phyloP scores from a whole-genome alignment of 305 asterid species.

The Fraxinus platypoda region DNA sequence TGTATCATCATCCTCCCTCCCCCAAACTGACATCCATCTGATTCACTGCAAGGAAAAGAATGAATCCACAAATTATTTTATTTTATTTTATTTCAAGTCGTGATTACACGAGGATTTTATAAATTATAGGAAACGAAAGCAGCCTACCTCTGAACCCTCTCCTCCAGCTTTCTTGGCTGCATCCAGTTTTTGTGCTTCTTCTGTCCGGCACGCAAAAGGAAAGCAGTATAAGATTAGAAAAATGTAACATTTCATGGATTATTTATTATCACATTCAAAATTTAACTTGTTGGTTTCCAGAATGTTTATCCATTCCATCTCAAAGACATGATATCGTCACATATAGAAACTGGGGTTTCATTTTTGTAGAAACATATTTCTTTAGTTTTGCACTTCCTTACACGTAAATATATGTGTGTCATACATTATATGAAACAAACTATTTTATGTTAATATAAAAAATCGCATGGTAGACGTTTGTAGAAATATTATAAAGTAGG shows the following conservation, averaged over 20 bases:
- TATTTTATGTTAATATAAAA: not conserved
- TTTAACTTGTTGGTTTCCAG: not conserved
- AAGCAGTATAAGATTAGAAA: not conserved
- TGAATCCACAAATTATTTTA: not conserved
- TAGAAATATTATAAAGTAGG: not conserved
- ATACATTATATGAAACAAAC: not conserved
- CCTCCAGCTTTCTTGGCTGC: constrained; percentile 54
- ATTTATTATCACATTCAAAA: not conserved
- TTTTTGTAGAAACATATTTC: not conserved
- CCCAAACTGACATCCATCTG: constrained; percentile 25
- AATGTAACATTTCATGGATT: not conserved
- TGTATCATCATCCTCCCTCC: constrained; percentile 27
- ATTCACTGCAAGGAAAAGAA: constrained; percentile 52
- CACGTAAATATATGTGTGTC: not conserved
- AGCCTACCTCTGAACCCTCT: constrained; percentile 61
- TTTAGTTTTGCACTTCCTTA: not conserved
- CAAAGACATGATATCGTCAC: not conserved
- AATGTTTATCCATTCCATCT: not conserved
- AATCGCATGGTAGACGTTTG: not conserved
- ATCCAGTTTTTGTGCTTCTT: constrained; percentile 57
- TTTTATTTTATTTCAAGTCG: not conserved
- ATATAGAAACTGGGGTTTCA: not conserved
- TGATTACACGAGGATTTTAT: not conserved
- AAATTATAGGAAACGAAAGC: not conserved
- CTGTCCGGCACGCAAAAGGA: constrained; percentile 28